phyloP scores from a whole-genome alignment of 352 stramenopile genomes.

The Pythium dissimile region DNA sequence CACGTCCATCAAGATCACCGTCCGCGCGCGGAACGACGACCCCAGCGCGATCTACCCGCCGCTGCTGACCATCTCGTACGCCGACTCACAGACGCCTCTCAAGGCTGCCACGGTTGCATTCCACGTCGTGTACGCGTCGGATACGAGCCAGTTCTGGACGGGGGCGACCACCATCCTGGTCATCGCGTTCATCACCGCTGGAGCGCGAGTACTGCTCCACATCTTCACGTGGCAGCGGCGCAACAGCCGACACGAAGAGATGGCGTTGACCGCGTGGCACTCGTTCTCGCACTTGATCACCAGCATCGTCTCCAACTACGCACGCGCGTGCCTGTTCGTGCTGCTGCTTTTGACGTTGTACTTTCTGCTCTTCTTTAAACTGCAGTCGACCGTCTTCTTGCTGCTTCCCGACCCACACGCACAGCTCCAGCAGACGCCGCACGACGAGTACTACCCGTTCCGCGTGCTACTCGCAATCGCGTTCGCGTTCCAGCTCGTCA shows the following conservation, averaged over 20 bases:
- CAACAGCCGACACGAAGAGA: constrained; percentile 65
- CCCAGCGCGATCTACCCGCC: constrained; percentile 61
- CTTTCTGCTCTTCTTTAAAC: constrained; percentile 94
- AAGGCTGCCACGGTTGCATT: constrained; percentile 43
- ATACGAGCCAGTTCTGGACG: constrained; percentile 75
- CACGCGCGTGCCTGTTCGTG: constrained; percentile 44
- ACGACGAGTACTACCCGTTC: constrained; percentile 89
- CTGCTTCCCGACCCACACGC: constrained; percentile 77
- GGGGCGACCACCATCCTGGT: constrained; percentile 72
- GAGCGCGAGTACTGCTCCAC: constrained; percentile 57
- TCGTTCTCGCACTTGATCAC: constrained; percentile 40
- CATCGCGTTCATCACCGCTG: constrained; percentile 50
- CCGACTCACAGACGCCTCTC: constrained; percentile 36
- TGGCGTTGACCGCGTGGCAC: constrained; percentile 45
- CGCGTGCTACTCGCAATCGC: constrained; percentile 72
- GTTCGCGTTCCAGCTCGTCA: constrained; percentile 80
- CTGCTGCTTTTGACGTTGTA: constrained; percentile 83
- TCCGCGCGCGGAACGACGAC: constrained; percentile 47
- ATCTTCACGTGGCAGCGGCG: constrained; percentile 88
- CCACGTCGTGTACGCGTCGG: constrained; percentile 85
- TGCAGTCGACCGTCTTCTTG: constrained; percentile 85
- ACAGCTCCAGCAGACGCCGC: constrained; percentile 37
- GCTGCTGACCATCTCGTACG: constrained; percentile 76
- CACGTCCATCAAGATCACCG: constrained; percentile 56
- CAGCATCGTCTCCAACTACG: constrained; percentile 39